Percentiles rank a stretch among this genome's conserved stretches.
These are phyloP conservation scores for Phyllosticta capitalensis DNA, from an alignment of 2,329 filamentous ascomycete species.

Conservation along the genomic window DNA sequence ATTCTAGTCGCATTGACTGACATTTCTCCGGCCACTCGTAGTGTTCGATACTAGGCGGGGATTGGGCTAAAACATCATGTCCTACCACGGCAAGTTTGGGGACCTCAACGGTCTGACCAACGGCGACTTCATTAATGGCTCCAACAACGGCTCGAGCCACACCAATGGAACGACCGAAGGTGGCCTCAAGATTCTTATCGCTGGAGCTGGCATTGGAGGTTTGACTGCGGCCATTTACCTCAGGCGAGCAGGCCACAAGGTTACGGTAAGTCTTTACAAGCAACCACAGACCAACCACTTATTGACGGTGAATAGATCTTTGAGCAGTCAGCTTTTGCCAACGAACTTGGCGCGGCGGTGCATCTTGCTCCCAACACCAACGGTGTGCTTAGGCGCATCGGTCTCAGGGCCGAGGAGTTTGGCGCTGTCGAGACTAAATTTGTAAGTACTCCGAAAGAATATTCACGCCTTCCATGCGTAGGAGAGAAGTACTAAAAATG, in stretches of 20 bases:
- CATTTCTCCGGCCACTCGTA: background rate
- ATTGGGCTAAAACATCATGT: background rate
- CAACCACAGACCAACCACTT: background rate
- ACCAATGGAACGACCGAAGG: background rate
- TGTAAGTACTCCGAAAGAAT: background rate
- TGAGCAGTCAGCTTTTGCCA: slow-evolving; percentile 48
- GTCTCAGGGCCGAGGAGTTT: slow-evolving; percentile 31
- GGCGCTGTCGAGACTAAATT: slow-evolving; percentile 18
- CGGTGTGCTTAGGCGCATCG: slow-evolving; percentile 42
- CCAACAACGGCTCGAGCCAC: background rate
- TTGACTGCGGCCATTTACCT: slow-evolving; percentile 45
- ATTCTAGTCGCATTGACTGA: background rate
- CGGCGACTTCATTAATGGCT: background rate
- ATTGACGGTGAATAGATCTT: slow-evolving; percentile 33
- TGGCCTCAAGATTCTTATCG: slow-evolving; percentile 24
- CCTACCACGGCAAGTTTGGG: background rate
- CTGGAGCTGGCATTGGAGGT: slow-evolving; percentile 44
- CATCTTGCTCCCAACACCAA: slow-evolving; percentile 54
- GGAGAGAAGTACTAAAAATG: background rate
- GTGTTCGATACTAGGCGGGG: background rate
- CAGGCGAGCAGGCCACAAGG: slow-evolving; percentile 42
- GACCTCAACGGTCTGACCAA: background rate
- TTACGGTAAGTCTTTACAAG: slow-evolving; percentile 16
- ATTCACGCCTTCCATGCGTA: background rate
- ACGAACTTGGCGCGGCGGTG: slow-evolving; percentile 51